phyloP scores from a whole-genome alignment of 192 early-diverging fungal species.

The Allomyces macrogynus region DNA sequence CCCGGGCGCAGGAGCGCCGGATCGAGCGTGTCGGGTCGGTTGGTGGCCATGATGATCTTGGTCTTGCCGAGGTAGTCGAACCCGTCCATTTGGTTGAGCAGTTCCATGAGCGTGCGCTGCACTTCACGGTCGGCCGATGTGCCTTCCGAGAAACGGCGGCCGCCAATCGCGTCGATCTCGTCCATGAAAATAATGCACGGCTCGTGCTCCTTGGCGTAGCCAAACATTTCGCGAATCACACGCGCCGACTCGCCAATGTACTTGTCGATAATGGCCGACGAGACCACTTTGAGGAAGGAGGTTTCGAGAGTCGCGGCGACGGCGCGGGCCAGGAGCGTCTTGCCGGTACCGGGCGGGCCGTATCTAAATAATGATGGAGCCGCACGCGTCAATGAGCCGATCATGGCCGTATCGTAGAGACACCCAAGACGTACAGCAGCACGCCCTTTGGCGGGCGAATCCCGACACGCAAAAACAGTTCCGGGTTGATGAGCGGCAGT shows the following conservation, averaged over 20 bases:
- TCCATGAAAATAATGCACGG: conserved; percentile 99
- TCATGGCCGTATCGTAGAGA: too few relatives aligned
- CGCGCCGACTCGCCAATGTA: conserved; percentile 98
- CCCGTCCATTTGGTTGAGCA: conserved; percentile 99
- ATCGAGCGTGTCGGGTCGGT: conserved; percentile 95
- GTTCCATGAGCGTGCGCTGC: conserved; percentile 96
- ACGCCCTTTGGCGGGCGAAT: conserved; percentile 98
- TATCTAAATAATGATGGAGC: conserved; percentile 24
- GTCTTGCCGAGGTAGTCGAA: conserved; percentile 95
- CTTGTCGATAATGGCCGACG: conserved; percentile 98
- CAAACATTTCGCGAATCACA: conserved; percentile 98
- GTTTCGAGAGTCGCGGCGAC: conserved; percentile 94
- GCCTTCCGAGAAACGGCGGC: conserved; percentile 92
- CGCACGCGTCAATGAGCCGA: neutral
- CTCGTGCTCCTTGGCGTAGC: conserved; percentile 96
- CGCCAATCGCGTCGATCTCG: conserved; percentile 99
- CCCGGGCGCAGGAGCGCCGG: conserved; percentile 93
- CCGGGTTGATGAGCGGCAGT: conserved; percentile 94
- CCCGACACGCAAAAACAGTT: conserved; percentile 91
- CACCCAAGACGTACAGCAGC: conserved; percentile 39
- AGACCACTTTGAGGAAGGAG: conserved; percentile 97
- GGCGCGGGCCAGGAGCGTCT: conserved; percentile 89
- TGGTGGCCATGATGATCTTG: conserved; percentile 99
- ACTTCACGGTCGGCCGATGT: conserved; percentile 99
- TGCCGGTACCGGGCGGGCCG: conserved; percentile 94